Evolutionary conservation across 768 basidiomycete genomes (phyloP), one percentile per base, ranked within the genome.

Genomic region (Lyophyllum shimeji): DNA sequence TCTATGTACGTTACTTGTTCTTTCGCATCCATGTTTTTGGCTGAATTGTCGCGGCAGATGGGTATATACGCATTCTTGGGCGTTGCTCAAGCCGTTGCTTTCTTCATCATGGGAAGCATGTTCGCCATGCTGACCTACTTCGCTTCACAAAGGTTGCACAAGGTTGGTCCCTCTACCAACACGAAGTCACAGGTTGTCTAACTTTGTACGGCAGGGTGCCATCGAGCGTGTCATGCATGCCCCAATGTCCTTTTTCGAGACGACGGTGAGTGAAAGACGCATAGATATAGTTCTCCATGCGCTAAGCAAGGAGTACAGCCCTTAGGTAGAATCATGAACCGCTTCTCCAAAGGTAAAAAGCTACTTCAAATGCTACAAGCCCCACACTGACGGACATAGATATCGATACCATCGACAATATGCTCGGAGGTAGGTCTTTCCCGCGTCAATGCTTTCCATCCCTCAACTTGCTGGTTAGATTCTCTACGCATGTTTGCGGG

Each of bases 221-320:
- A 81, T 90, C 52, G 71, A 75, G 7, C 82, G 86, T 20, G 81
- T 94, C 46, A 82, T 95, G 80, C 82, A 86, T 66, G 90, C 92
- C 0, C 93, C 93, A 0, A 93, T 92, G 87, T 85, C 84, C 7
- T 95, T 93, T 74, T 95, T 93, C 65, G 94, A 95, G 65, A 93
- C 87, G 1, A 91, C 89, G 5, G 85, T 86, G 63, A 63, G 76
- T 64, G 33, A 43, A 15, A 17, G 23, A 40, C 9, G 20, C 46
- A 12, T 33, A 24, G 7, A 31, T 27, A n/a, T 45, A n/a, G 21
- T 43, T 13, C 13, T 17, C 6, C 7, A 8, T 20, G 42, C 54
- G 54, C 54, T 52, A 20, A 53, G 27, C 23, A 58, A 44, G 64
- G 54, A 25, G 53, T 54, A 17, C 62, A 86, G 79, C 91, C 90